Evolutionary conservation across 352 stramenopile species (phyloP).

Genomic region (Hyaloperonospora brassicae): DNA sequence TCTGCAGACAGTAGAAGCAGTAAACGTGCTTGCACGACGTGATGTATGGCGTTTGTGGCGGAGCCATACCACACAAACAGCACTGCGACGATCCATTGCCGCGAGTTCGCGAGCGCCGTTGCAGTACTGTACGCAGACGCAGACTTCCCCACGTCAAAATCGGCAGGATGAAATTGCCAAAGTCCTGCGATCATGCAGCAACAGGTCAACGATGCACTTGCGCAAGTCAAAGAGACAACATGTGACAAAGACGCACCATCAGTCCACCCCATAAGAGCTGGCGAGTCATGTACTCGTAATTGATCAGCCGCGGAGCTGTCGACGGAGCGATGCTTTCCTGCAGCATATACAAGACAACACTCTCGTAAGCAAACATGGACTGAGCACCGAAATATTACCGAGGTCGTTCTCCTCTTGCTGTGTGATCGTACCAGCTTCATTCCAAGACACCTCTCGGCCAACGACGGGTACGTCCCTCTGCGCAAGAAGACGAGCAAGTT

Average conservation of each 20-base stretch:
- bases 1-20: slow-evolving; percentile 83
- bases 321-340: slow-evolving; percentile 54
- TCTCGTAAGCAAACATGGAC: slow-evolving; percentile 1
- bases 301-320: slow-evolving; percentile 56
- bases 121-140: slow-evolving; percentile 15
- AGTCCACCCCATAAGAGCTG: slow-evolving; percentile 77
- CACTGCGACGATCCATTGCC: slow-evolving; percentile 34
- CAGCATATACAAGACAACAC: slow-evolving; percentile 5
- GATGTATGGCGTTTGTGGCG: slow-evolving; percentile 73
- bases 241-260: slow-evolving; percentile 38
- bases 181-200: slow-evolving; percentile 40
- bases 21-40: slow-evolving; percentile 83
- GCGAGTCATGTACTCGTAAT: slow-evolving; percentile 84
- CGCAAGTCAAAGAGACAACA: background rate
- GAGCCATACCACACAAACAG: slow-evolving; percentile 50
- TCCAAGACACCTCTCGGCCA: slow-evolving; percentile 58
- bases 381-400: too few species aligned
- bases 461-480: slow-evolving; percentile 61
- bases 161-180: slow-evolving; percentile 67
- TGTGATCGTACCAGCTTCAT: slow-evolving; percentile 51
- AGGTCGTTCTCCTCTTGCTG: background rate
- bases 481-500: slow-evolving; percentile 71
- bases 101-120: slow-evolving; percentile 3
- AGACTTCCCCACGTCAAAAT: slow-evolving; percentile 61
- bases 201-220: slow-evolving; percentile 1